A percentile compares a stretch with the other conserved stretches of the same genome.
Evolutionary conservation across 768 basidiomycete species (phyloP).

Genomic region (Lyophyllum atratum): DNA sequence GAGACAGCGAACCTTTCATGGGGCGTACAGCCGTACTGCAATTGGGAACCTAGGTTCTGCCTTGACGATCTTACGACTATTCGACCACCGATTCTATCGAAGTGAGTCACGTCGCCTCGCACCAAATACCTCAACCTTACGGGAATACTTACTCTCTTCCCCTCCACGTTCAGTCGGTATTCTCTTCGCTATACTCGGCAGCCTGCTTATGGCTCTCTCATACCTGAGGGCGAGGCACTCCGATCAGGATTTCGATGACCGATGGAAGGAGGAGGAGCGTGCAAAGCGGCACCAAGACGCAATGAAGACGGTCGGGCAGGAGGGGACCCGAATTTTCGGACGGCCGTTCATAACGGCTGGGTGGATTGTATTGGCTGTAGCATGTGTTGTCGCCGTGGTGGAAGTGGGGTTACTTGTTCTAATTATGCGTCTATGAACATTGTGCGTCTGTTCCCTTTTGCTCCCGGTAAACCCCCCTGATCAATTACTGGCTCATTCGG

Average conservation of each 20-base stretch:
- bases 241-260: constrained; percentile 77
- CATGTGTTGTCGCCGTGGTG: constrained; percentile 58
- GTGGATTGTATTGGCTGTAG: constrained; percentile 66
- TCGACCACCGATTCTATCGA: constrained; percentile 70
- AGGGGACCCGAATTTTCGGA: constrained; percentile 65
- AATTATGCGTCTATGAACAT: constrained; percentile 39
- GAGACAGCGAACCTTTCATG: constrained; percentile 80
- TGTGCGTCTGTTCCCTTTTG: background rate
- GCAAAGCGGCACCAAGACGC: constrained; percentile 35
- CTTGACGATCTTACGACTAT: constrained; percentile 75
- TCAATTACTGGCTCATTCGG: too few relatives aligned
- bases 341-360: constrained; percentile 82
- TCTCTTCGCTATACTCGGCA: constrained; percentile 63
- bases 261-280: constrained; percentile 34
- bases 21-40: constrained; percentile 78
- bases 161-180: constrained; percentile 46
- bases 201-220: constrained; percentile 56
- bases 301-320: constrained; percentile 61
- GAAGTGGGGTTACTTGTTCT: constrained; percentile 70
- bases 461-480: background rate
- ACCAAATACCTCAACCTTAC: background rate
- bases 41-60: constrained; percentile 75
- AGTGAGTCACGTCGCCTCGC: constrained; percentile 45
- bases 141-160: background rate
- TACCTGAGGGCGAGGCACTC: constrained; percentile 66